These are phyloP conservation scores for Fomitopsis palustris DNA, from an alignment of 1,284 basidiomycete species.

Conservation along the genomic window DNA sequence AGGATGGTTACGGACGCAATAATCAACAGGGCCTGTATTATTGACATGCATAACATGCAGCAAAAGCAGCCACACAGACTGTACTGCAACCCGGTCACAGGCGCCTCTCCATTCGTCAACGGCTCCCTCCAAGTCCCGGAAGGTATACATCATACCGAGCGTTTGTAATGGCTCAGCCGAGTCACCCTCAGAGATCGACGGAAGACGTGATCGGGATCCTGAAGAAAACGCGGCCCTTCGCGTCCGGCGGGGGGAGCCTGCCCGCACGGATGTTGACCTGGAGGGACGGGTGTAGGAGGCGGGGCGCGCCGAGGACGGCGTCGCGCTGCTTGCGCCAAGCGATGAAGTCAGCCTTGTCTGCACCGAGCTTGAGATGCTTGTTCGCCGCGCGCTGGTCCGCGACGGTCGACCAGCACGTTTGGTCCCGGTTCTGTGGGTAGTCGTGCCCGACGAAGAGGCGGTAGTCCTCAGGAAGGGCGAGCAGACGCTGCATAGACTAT, in stretches of 20 bases:
- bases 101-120: no score
- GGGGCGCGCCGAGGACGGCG: conserved; percentile 31
- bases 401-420: conserved; percentile 33
- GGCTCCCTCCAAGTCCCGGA: no score
- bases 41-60: no score
- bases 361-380: conserved; percentile 32
- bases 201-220: conserved; percentile 23
- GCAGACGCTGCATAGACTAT: conserved; percentile 37
- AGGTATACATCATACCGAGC: no score
- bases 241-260: conserved; percentile 33
- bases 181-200: conserved; percentile 9
- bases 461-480: conserved; percentile 33
- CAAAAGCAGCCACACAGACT: no score
- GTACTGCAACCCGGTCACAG: no score
- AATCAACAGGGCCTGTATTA: no score
- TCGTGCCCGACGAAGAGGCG: conserved; percentile 41
- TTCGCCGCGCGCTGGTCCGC: conserved; percentile 32
- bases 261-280: conserved; percentile 40
- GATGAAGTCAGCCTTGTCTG: conserved; percentile 30
- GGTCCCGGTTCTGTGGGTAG: conserved; percentile 31
- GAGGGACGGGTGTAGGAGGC: conserved; percentile 36
- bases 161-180: no score
- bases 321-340: conserved; percentile 33
- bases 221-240: conserved; percentile 24
- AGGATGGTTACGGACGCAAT: no score